Evolutionary conservation across 495 filamentous ascomycete species (phyloP).

Genomic region (Aspergillus kassunensis): DNA sequence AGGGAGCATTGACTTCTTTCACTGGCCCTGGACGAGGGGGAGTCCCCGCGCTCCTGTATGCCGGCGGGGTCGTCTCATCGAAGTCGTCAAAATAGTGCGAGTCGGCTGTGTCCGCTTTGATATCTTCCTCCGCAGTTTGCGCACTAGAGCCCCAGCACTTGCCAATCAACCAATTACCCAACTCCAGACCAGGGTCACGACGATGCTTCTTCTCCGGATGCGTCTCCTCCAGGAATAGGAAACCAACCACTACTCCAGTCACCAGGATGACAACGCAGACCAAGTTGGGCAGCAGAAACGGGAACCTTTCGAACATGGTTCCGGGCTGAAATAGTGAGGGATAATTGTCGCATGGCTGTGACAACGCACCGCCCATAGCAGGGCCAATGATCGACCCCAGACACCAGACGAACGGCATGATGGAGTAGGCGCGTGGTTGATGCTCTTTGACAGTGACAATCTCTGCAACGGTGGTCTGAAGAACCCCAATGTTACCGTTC

Average conservation of each 20-base stretch:
- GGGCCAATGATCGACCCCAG: conserved; percentile 89
- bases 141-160: conserved; percentile 40
- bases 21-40: conserved; percentile 54
- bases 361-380: conserved; percentile 82
- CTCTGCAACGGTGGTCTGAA: conserved; percentile 93
- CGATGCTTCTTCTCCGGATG: conserved; percentile 77
- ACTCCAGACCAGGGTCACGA: conserved; percentile 69
- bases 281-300: conserved; percentile 90
- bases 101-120: conserved; percentile 34
- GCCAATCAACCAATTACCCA: conserved; percentile 69
- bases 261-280: conserved; percentile 78
- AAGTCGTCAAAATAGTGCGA: conserved; percentile 49
- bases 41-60: conserved; percentile 63
- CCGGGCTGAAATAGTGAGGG: conserved; percentile 70
- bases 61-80: conserved; percentile 56
- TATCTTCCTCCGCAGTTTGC: conserved; percentile 33
- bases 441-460: conserved; percentile 88
- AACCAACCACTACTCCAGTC: conserved; percentile 73
- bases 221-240: conserved; percentile 93
- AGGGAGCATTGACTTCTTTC: conserved; percentile 23
- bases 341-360: conserved; percentile 77
- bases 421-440: conserved; percentile 86
- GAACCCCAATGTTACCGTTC: conserved; percentile 93
- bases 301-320: conserved; percentile 76
- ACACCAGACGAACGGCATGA: conserved; percentile 98